Base-by-base conservation (phyloP, 169 alveolate genomes). In the Eimeria sp. region DNA sequence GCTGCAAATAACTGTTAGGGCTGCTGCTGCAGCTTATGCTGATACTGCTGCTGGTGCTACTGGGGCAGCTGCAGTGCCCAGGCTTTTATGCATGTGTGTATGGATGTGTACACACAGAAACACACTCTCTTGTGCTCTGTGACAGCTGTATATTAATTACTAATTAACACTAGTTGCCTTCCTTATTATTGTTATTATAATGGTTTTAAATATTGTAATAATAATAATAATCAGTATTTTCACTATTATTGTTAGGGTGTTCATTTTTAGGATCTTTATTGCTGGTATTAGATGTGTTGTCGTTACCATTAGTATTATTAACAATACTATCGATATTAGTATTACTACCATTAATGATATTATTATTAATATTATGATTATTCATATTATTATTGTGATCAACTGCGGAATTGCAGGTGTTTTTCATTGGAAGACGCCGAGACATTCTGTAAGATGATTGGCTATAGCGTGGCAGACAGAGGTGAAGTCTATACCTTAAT, bases 401-500 rank as follows among this genome's bases (percentile, higher is more conserved):
- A 11, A 1, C 82, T 58, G 27, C 3, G 70, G 27, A 58, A 58
- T 3, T 82, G 45, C 45, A 30, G 87, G 95, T n/a, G 86, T 45
- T 78, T 92, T 92, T 45, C 84, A 7, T 86, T 25, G 83, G 67
- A 25, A 14, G 96, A 92, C 58, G 54, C 67, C 45, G 84, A 76
- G 75, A 92, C 86, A 22, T 80, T 92, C 86, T 58, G 86, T 73
- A 70, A 49, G 63, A n/a, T 73, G 49, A 89, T 92, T 47, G 87
- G 86, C 54, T 92, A 22, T 75, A 72, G 58, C 73, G 54, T 30
- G 34, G 75, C 14, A 45, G 92, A 92, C 57, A 57, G 40, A 25
- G 75, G 95, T 18, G 80, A 70, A 34, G 0, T 34, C 40, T 34
- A 34, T 34, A 34, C 2, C 40, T 34, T 34, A 34, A 34, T 34